These are phyloP conservation scores for Delonix regia DNA, from an alignment of 306 rosid genomes.

Conservation along the genomic window DNA sequence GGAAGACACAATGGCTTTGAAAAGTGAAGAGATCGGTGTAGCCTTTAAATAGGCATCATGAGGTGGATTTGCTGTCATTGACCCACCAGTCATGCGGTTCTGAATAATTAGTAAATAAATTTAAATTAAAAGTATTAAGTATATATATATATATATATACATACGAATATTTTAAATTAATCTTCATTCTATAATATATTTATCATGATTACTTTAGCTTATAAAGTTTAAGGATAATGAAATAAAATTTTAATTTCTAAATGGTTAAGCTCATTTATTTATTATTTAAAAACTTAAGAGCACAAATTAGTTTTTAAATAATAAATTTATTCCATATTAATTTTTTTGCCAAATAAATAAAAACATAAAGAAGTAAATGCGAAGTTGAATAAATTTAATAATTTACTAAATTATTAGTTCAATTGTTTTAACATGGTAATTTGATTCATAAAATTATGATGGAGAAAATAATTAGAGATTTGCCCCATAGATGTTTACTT, in stretches of 20 bases:
- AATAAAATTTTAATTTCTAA: background rate
- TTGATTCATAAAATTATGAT: background rate
- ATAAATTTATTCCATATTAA: too few relatives aligned
- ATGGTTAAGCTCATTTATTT: too few relatives aligned
- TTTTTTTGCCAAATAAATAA: too few relatives aligned
- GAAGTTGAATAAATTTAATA: too few relatives aligned
- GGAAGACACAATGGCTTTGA: constrained; percentile 26
- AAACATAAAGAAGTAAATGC: too few relatives aligned
- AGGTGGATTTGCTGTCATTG: constrained; percentile 2
- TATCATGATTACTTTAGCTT: background rate
- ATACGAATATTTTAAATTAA: background rate
- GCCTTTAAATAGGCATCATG: constrained; percentile 28
- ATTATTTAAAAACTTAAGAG: too few relatives aligned
- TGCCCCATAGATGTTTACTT: background rate
- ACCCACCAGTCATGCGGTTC: background rate
- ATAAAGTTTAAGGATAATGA: background rate
- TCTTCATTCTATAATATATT: background rate
- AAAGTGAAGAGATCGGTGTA: constrained; percentile 4
- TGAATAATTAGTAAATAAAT: background rate
- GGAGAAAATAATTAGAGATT: background rate
- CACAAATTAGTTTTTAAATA: too few relatives aligned
- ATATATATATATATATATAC: too few relatives aligned
- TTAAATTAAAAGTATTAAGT: too few relatives aligned
- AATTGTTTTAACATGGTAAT: too few relatives aligned
- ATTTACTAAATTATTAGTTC: too few relatives aligned